A percentile compares a stretch with the other conserved stretches of the same genome.
phyloP scores from a whole-genome alignment of 2,329 filamentous ascomycete genomes.

The Karstenula rhodostoma region DNA sequence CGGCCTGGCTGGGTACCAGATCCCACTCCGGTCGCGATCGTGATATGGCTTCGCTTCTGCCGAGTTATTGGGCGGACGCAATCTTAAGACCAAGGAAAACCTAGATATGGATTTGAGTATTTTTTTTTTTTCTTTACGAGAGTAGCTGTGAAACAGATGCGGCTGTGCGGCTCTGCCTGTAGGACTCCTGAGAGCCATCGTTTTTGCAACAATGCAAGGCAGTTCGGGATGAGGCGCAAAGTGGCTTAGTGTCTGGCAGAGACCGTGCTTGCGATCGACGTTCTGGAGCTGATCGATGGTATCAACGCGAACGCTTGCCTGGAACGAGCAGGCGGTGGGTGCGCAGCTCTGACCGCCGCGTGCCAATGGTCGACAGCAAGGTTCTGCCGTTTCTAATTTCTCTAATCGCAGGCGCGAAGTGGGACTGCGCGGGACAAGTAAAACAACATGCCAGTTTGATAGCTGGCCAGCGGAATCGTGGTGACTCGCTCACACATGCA shows the following conservation, averaged over 20 bases:
- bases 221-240: slow-evolving; percentile 23
- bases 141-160: slow-evolving; percentile 24
- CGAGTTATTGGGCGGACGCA: not conserved
- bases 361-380: slow-evolving; percentile 26
- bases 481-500: slow-evolving; percentile 7
- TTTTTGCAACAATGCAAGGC: slow-evolving; percentile 25
- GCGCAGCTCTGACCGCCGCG: slow-evolving; percentile 8
- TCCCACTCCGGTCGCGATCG: not conserved
- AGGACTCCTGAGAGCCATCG: slow-evolving; percentile 19
- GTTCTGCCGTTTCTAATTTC: slow-evolving; percentile 39
- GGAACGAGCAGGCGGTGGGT: slow-evolving; percentile 32
- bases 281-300: slow-evolving; percentile 35
- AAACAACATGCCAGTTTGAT: slow-evolving; percentile 5
- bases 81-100: not conserved
- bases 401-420: slow-evolving; percentile 20
- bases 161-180: slow-evolving; percentile 19
- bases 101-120: not conserved
- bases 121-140: slow-evolving; percentile 14
- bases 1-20: not conserved
- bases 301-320: slow-evolving; percentile 20
- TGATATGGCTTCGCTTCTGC: not conserved
- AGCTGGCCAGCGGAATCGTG: not conserved
- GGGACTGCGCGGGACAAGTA: slow-evolving; percentile 7
- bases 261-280: slow-evolving; percentile 34
- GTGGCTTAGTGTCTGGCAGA: slow-evolving; percentile 24